Evolutionary conservation across 305 asterid species (phyloP).

Genomic region (Solanum hybrid): DNA sequence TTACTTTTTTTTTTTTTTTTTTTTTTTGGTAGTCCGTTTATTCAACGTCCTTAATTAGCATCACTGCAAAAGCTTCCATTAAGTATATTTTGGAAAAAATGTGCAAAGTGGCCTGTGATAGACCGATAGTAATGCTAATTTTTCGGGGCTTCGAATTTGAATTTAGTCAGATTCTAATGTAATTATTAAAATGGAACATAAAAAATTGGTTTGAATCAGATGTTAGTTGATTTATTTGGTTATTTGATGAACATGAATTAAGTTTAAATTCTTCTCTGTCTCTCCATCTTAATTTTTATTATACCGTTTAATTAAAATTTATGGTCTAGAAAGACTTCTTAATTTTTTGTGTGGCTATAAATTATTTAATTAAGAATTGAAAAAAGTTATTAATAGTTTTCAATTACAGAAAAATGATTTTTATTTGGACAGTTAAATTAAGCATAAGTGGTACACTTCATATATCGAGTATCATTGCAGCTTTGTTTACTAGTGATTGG

Average conservation of each 20-base stretch:
- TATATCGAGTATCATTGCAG: background rate
- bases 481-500: background rate
- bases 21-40: background rate
- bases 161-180: no score
- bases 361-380: background rate
- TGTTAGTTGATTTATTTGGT: background rate
- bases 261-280: background rate
- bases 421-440: background rate
- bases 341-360: background rate
- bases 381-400: no score
- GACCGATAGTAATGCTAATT: background rate
- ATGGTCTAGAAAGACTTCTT: background rate
- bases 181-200: no score
- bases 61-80: background rate
- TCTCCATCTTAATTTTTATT: background rate
- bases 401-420: background rate
- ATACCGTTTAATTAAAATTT: background rate
- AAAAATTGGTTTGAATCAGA: background rate
- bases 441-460: background rate
- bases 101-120: background rate
- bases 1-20: no score
- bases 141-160: no score
- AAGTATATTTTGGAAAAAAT: background rate
- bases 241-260: background rate
- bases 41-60: background rate